Evolutionary conservation across 176 grass and related monocot genomes (phyloP).

Genomic region (Dactylis glomerata): DNA sequence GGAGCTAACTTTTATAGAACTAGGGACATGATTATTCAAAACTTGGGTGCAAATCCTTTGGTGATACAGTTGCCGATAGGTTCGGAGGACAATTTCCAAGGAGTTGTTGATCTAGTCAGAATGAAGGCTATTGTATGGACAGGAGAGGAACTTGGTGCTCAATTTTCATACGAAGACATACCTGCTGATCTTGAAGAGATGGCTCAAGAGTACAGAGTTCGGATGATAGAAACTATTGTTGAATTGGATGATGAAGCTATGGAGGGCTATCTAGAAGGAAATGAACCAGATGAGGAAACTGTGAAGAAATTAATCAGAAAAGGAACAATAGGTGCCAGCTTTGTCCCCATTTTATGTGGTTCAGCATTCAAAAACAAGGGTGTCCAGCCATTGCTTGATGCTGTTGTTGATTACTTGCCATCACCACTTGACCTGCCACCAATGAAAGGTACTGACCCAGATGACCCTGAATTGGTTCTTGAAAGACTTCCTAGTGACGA

Average conservation of each 20-base stretch:
- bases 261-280: slow-evolving; percentile 91
- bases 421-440: slow-evolving; percentile 80
- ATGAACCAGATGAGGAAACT: slow-evolving; percentile 77
- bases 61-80: slow-evolving; percentile 94
- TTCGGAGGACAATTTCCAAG: slow-evolving; percentile 90
- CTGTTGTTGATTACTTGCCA: slow-evolving; percentile 96
- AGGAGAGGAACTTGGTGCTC: slow-evolving; percentile 90
- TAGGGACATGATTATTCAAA: slow-evolving; percentile 93
- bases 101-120: slow-evolving; percentile 84
- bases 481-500: slow-evolving; percentile 66
- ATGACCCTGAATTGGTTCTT: slow-evolving; percentile 64
- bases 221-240: slow-evolving; percentile 86
- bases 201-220: slow-evolving; percentile 69
- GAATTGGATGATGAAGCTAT: slow-evolving; percentile 84
- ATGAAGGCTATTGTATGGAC: slow-evolving; percentile 96
- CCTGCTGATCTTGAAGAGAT: slow-evolving; percentile 74
- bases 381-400: slow-evolving; percentile 92
- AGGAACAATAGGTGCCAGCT: slow-evolving; percentile 68
- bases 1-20: slow-evolving; percentile 97
- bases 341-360: slow-evolving; percentile 95
- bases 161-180: slow-evolving; percentile 85
- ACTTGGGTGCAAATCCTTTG: slow-evolving; percentile 94
- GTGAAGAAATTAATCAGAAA: slow-evolving; percentile 89
- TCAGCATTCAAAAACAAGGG: slow-evolving; percentile 99
- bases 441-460: slow-evolving; percentile 88